Base-by-base conservation (phyloP, 768 basidiomycete genomes). In the Serendipita sp. region DNA sequence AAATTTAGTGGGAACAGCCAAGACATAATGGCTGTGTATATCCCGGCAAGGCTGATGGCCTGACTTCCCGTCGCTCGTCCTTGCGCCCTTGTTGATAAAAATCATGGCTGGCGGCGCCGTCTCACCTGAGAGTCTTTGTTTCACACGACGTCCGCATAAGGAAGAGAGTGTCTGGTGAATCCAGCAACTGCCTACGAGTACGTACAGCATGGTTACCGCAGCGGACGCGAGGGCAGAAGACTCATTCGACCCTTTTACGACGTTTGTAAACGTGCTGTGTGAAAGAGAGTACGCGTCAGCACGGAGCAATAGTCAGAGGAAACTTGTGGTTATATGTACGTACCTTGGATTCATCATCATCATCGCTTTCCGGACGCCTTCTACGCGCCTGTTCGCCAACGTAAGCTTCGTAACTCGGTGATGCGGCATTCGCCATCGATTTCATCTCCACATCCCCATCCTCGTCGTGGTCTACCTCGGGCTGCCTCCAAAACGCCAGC, bases 371-470 rank as follows among this genome's bases (percentile, higher is more conserved):
- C 8, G 18, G 11, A 27, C 63, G 62, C 64, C 58, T 64, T n/a
- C 64, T 36, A 31, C 6, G 36, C 52, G 1, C 18, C 3, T 13
- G 40, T 3, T 63, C 11, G 23, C 45, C 63, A 10, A 34, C 8
- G 8, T 55, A 50, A 5, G 40, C 40, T 13, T 40, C 40, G 6
- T 40, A 5, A 4, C 31, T 16, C 45, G 44, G 23, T 43, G 45
- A 43, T 29, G 16, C 62, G n/a, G 44, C 62, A 8, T 63, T 36
- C 23, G 13, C 62, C 3, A n/a, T 27, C 15, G 18, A 64, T 31
- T n/a, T 64, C 66, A 66, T 66, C 45, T 66, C 64, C 23, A 64
- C 34, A 64, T 66, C 66, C 3, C 27, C 44, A 60, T 60, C 64
- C 27, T 37, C 34, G 55, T 33, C n/a, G 16, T 18, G 37, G 36